Evolutionary conservation across 176 grass and related monocot species (phyloP).

Genomic region (Musa beccarii): DNA sequence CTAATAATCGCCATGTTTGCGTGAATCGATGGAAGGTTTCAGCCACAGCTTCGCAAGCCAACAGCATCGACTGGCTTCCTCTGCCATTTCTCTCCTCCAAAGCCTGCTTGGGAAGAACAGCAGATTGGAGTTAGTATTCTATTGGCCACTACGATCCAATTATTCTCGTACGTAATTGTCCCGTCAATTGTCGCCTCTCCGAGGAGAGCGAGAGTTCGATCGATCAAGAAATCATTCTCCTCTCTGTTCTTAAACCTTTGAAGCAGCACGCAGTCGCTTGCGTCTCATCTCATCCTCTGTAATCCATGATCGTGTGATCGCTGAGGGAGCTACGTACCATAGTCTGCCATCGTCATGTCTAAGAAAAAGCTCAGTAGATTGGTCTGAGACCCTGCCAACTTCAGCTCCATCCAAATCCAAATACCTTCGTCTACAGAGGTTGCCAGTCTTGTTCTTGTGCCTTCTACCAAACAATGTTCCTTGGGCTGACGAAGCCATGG

Average conservation of each 20-base stretch:
- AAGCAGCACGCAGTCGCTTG: too few species aligned
- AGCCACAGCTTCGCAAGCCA: too few species aligned
- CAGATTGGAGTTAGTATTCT: slow-evolving; percentile 10
- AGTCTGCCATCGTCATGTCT: background rate
- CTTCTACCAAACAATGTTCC: too few species aligned
- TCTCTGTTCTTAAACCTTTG: too few species aligned
- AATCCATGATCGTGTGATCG: background rate
- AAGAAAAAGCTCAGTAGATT: too few species aligned
- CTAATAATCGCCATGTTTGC: background rate
- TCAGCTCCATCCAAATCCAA: too few species aligned
- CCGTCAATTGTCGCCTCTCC: background rate
- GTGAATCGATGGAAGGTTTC: slow-evolving; percentile 11
- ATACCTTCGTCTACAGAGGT: too few species aligned
- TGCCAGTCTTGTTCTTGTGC: too few species aligned
- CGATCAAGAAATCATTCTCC: too few species aligned
- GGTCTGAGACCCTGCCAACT: too few species aligned
- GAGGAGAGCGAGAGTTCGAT: background rate
- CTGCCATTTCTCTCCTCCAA: background rate
- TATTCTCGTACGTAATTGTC: background rate
- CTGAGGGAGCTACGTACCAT: background rate
- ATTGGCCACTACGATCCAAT: background rate
- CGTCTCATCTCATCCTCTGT: too few species aligned
- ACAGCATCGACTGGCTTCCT: slow-evolving; percentile 2
- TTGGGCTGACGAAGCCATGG: too few species aligned
- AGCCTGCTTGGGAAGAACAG: background rate